Base-by-base conservation (phyloP, 2,329 filamentous ascomycete species). In the Neonectria coccinea region DNA sequence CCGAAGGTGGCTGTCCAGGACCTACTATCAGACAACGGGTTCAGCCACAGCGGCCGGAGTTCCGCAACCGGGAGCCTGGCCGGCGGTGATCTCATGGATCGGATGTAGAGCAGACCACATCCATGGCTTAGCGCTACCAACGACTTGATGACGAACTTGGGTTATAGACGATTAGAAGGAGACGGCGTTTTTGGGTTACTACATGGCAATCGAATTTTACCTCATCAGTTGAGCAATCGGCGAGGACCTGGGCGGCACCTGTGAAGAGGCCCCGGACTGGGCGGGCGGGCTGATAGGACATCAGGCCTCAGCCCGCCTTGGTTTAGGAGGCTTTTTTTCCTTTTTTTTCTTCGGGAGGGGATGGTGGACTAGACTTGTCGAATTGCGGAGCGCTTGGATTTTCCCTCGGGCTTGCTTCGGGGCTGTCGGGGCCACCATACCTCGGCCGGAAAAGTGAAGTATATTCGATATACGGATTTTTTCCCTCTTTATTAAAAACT, bases 1-100 rank as follows among this genome's bases (percentile, higher is more conserved):
- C 93, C 93, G 59, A 96, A 96, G 79, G 91, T 97, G 47, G 92
- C 92, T 2, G 91, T 97, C 5, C 92, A 95, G 73, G 95, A 97
- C 73, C 85, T 97, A 60, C 83, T 97, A 64, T 91, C 91, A 67
- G 85, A 88, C 1, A 86, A 82, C 53, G 88, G 87, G 53, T 92
- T 89, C 67, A 90, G 89, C 75, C 85, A 87, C 53, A 94, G 92
- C 66, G 92, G 92, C 58, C 89, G 90, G 70, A 94, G 91, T 62
- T 96, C 92, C 48, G 87, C 91, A 45, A 89, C 87, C 50, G 93
- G 90, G 75, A 97, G 93, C 71, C 83, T 96, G 65, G 89, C 92
- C 25, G 92, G 92, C 41, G 88, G 87, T 58, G 90, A 92, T 75
- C 80, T 92, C 61, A 85, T 86, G 75, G 88, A 90, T 69, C 82